Evolutionary conservation across 148 eudicot species (phyloP).

Genomic region (Rhododendron molle): DNA sequence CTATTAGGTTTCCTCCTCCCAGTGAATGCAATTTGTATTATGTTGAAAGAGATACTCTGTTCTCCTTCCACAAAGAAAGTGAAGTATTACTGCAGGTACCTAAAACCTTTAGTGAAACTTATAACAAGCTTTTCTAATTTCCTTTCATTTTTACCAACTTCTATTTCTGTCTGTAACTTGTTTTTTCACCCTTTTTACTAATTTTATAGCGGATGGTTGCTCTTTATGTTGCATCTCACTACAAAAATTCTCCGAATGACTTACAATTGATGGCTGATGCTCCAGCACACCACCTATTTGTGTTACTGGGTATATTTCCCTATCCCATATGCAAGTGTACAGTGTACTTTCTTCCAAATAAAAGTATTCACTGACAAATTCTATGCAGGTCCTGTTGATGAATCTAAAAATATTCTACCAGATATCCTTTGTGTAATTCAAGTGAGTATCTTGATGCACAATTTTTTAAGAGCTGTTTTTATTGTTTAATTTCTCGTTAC

Average conservation of each 20-base stretch:
- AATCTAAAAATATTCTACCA: slow-evolving; percentile 72
- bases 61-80: slow-evolving; percentile 87
- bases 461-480: not conserved
- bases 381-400: slow-evolving; percentile 82
- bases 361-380: not conserved
- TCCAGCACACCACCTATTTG: slow-evolving; percentile 96
- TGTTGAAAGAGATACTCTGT: slow-evolving; percentile 89
- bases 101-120: not conserved
- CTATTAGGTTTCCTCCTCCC: slow-evolving; percentile 59
- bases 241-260: slow-evolving; percentile 93
- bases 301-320: slow-evolving; percentile 67
- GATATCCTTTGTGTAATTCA: slow-evolving; percentile 91
- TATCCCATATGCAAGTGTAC: too few species aligned
- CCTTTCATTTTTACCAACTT: not conserved
- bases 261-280: slow-evolving; percentile 94
- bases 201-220: slow-evolving; percentile 90
- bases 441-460: slow-evolving; percentile 30
- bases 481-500: not conserved
- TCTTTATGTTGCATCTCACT: slow-evolving; percentile 91
- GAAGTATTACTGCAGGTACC: slow-evolving; percentile 84
- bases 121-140: not conserved
- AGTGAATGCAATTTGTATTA: slow-evolving; percentile 75
- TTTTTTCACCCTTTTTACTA: not conserved
- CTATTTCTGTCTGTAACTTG: not conserved
- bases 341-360: not conserved